Evolutionary conservation across 768 basidiomycete genomes (phyloP).

Genomic region (Podaxis carcinomalis): DNA sequence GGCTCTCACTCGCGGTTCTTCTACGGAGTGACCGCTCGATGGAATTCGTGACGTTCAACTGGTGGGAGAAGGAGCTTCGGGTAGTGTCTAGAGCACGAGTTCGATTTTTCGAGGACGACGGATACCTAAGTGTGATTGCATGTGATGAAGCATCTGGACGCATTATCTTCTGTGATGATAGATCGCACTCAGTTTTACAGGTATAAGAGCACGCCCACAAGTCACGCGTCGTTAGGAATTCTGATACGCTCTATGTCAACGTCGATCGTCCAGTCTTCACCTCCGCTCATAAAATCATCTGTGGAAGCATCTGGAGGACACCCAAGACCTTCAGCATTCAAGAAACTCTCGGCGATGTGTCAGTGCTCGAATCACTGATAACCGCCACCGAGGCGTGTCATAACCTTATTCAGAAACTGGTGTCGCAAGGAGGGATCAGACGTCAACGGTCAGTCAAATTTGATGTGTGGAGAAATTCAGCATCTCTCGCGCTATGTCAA

Average conservation of each 20-base stretch:
- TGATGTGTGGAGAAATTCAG: background rate
- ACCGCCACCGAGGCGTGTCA: too few species aligned
- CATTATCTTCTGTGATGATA: background rate
- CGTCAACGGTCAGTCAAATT: background rate
- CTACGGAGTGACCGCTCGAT: background rate
- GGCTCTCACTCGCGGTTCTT: background rate
- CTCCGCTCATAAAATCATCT: background rate
- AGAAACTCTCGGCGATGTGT: too few species aligned
- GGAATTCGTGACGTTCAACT: background rate
- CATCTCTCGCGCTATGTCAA: background rate
- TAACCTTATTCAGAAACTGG: too few species aligned
- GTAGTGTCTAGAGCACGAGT: background rate
- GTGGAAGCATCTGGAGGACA: too few species aligned
- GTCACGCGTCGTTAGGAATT: background rate
- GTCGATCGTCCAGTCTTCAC: background rate
- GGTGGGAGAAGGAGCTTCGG: background rate
- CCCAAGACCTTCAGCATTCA: too few species aligned
- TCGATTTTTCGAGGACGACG: background rate
- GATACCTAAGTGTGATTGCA: background rate
- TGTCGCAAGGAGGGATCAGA: too few species aligned
- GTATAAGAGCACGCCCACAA: background rate
- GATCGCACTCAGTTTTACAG: background rate
- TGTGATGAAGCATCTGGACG: background rate
- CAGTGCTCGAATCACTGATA: too few species aligned
- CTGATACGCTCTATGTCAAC: background rate